Evolutionary conservation across 306 rosid species (phyloP).

Genomic region (apple (Malus domestica)): DNA sequence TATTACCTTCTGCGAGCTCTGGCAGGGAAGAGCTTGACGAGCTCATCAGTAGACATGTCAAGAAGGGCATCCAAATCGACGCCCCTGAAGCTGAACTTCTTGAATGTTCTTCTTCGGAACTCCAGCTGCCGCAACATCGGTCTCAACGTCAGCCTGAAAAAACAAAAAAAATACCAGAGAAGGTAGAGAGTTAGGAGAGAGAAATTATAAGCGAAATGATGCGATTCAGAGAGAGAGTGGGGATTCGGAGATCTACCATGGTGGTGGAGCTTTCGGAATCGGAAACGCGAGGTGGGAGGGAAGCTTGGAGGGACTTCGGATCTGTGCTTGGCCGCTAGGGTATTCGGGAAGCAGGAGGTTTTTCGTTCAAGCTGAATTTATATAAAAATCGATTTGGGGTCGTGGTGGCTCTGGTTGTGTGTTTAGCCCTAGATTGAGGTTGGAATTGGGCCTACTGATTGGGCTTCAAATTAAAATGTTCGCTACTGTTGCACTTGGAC

Average conservation of each 20-base stretch:
- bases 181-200: background rate
- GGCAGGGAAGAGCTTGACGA: conserved; percentile 75
- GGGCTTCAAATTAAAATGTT: background rate
- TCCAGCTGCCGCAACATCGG: conserved; percentile 50
- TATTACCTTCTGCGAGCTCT: conserved; percentile 78
- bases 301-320: background rate
- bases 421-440: background rate
- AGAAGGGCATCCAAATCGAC: conserved; percentile 85
- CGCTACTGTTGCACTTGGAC: background rate
- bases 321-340: conserved; percentile 35
- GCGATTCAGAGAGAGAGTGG: too few relatives aligned
- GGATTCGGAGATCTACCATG: conserved; percentile 22
- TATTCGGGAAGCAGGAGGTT: background rate
- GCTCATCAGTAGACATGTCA: conserved; percentile 85
- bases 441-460: background rate
- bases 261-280: conserved; percentile 13
- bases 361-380: background rate
- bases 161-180: background rate
- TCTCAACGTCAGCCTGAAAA: conserved; percentile 67
- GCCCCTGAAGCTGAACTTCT: conserved; percentile 88
- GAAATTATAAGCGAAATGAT: background rate
- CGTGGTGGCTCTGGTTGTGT: background rate
- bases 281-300: background rate
- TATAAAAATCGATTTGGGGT: background rate
- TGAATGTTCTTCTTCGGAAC: conserved; percentile 80